phyloP scores from a whole-genome alignment of 2,329 filamentous ascomycete species.

The Aspergillus jensenii region DNA sequence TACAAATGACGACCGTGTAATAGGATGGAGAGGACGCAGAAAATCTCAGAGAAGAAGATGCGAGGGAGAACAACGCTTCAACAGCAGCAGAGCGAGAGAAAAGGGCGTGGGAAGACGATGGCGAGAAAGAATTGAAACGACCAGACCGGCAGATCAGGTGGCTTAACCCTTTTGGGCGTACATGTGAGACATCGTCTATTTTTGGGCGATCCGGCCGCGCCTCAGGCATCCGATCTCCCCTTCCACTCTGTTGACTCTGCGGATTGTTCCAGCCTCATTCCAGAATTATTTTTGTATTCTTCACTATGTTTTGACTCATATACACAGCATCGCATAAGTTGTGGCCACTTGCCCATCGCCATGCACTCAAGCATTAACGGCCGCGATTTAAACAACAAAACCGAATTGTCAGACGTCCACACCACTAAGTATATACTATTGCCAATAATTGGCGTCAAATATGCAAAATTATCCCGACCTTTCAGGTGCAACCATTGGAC shows the following conservation, averaged over 20 bases:
- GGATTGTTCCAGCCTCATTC: not conserved
- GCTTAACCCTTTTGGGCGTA: slow-evolving; percentile 16
- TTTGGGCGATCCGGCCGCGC: slow-evolving; percentile 15
- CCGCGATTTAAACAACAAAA: not conserved
- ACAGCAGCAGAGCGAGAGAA: slow-evolving; percentile 6
- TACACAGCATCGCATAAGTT: not conserved
- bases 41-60: not conserved
- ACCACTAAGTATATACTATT: slow-evolving; percentile 7
- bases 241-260: not conserved
- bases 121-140: slow-evolving; percentile 11
- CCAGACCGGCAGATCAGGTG: slow-evolving; percentile 12
- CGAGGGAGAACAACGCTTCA: slow-evolving; percentile 1
- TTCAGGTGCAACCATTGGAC: not conserved
- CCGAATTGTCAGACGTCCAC: not conserved
- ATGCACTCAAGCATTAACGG: not conserved
- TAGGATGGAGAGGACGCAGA: not conserved
- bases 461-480: not conserved
- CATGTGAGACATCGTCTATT: slow-evolving; percentile 26
- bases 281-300: not conserved
- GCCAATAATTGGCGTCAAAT: slow-evolving; percentile 13
- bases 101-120: slow-evolving; percentile 12
- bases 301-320: not conserved
- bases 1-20: not conserved
- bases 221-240: slow-evolving; percentile 10
- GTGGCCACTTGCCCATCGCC: not conserved